Evolutionary conservation across 2,329 filamentous ascomycete genomes (phyloP).

Genomic region (Nemania serpens): DNA sequence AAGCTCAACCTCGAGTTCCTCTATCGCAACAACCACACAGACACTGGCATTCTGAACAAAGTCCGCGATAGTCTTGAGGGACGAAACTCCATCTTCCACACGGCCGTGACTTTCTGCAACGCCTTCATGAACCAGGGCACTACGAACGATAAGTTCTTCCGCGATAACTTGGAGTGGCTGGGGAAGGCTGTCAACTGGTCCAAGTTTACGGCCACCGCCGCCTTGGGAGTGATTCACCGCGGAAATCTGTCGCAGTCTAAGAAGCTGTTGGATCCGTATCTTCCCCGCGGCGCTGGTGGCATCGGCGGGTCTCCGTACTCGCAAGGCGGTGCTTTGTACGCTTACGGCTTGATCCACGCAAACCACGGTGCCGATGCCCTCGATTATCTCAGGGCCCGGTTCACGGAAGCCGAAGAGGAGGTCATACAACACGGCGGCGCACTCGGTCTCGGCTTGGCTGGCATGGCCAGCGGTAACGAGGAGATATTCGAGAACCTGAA

Average conservation of each 20-base stretch:
- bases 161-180: slow-evolving; percentile 96
- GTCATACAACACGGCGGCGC: slow-evolving; percentile 97
- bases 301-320: slow-evolving; percentile 88
- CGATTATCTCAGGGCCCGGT: slow-evolving; percentile 76
- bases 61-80: slow-evolving; percentile 94
- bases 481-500: slow-evolving; percentile 91
- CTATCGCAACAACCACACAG: slow-evolving; percentile 92
- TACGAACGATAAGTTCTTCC: slow-evolving; percentile 97
- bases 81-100: slow-evolving; percentile 97
- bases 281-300: slow-evolving; percentile 71
- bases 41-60: slow-evolving; percentile 92
- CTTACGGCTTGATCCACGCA: slow-evolving; percentile 93
- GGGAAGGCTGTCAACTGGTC: slow-evolving; percentile 99
- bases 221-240: slow-evolving; percentile 93
- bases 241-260: slow-evolving; percentile 92
- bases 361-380: slow-evolving; percentile 94
- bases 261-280: slow-evolving; percentile 91
- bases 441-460: slow-evolving; percentile 91
- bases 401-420: slow-evolving; percentile 79
- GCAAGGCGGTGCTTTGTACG: slow-evolving; percentile 93
- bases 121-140: slow-evolving; percentile 99
- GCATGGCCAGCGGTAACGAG: slow-evolving; percentile 93
- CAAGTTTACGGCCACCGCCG: slow-evolving; percentile 97
- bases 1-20: slow-evolving; percentile 95
- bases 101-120: slow-evolving; percentile 94